These are phyloP conservation scores for Agrocybe praecox DNA, from an alignment of 768 basidiomycete species.

Conservation along the genomic window DNA sequence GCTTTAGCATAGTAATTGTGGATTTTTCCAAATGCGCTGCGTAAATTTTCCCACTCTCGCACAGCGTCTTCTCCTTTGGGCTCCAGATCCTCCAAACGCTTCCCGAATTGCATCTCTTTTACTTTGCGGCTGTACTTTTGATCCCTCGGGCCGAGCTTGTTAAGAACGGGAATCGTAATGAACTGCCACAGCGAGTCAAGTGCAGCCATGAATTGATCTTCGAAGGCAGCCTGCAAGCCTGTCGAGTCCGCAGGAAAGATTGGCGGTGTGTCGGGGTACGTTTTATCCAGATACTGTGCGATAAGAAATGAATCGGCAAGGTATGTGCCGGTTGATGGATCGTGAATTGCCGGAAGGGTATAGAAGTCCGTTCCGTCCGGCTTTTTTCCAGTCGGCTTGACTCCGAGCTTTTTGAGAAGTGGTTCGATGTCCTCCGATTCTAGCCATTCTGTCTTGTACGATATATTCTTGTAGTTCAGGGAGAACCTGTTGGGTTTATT, in stretches of 20 bases:
- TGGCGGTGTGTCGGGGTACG: constrained; percentile 37
- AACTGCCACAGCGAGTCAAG: constrained; percentile 3
- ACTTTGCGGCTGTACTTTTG: constrained; percentile 13
- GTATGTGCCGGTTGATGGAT: constrained; percentile 36
- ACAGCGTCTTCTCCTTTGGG: constrained; percentile 11
- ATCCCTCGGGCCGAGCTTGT: constrained; percentile 8
- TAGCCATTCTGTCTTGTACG: constrained; percentile 43
- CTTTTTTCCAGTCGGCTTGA: constrained; percentile 30
- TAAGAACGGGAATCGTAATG: constrained; percentile 2
- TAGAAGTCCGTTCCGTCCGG: constrained; percentile 34
- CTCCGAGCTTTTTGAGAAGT: constrained; percentile 33
- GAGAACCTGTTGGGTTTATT: neutral
- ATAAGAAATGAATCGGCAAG: constrained; percentile 46
- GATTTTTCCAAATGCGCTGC: constrained; percentile 5
- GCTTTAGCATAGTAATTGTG: constrained; percentile 12
- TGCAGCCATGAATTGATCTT: neutral
- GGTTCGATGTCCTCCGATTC: constrained; percentile 48
- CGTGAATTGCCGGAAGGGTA: constrained; percentile 50
- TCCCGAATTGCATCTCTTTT: constrained; percentile 10
- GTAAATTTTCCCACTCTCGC: constrained; percentile 10
- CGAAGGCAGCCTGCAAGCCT: constrained; percentile 13
- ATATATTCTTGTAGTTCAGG: constrained; percentile 26
- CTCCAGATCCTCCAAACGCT: constrained; percentile 12
- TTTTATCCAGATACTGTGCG: constrained; percentile 49
- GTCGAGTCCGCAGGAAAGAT: constrained; percentile 13